phyloP scores from a whole-genome alignment of 2,329 filamentous ascomycete species.

The Elsinoe ampelina region DNA sequence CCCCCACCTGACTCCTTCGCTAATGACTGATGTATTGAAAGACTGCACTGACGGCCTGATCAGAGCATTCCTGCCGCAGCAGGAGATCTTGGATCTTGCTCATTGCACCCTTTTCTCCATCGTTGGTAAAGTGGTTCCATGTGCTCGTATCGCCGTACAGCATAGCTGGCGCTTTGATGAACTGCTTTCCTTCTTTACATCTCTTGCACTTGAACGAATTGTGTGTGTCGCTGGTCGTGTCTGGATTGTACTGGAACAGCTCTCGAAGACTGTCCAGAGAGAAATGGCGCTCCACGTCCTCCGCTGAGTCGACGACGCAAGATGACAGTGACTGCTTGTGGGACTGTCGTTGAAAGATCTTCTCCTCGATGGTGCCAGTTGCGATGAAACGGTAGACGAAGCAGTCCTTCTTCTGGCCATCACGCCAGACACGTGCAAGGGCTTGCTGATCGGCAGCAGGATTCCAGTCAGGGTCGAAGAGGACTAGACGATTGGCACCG shows the following conservation, averaged over 20 bases:
- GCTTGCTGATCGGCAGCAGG: conserved; percentile 96
- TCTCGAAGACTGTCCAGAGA: conserved; percentile 83
- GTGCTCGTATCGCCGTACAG: conserved; percentile 95
- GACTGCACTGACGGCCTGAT: conserved; percentile 78
- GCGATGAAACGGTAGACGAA: conserved; percentile 99
- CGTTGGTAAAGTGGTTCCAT: conserved; percentile 97
- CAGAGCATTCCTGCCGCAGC: conserved; percentile 71
- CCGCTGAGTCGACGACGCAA: conserved; percentile 90
- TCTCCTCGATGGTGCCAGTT: conserved; percentile 96
- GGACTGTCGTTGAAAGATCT: conserved; percentile 96
- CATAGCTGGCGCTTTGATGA: conserved; percentile 86
- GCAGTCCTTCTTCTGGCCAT: conserved; percentile 98
- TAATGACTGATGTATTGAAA: conserved; percentile 98
- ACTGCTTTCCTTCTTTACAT: conserved; percentile 72
- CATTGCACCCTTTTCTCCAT: conserved; percentile 52
- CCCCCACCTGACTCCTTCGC: conserved; percentile 13
- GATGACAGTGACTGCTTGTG: conserved; percentile 97
- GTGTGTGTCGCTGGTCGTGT: conserved; percentile 86
- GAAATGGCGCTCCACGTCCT: conserved; percentile 96
- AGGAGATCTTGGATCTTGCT: conserved; percentile 82
- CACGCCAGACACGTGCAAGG: conserved; percentile 93
- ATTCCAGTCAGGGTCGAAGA: conserved; percentile 95
- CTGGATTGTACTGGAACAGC: conserved; percentile 81
- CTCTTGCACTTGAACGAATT: conserved; percentile 98
- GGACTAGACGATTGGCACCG: conserved; percentile 83